These are phyloP conservation scores for Beauveria scarabaeidicola DNA, from an alignment of 2,329 filamentous ascomycete genomes.

Conservation along the genomic window DNA sequence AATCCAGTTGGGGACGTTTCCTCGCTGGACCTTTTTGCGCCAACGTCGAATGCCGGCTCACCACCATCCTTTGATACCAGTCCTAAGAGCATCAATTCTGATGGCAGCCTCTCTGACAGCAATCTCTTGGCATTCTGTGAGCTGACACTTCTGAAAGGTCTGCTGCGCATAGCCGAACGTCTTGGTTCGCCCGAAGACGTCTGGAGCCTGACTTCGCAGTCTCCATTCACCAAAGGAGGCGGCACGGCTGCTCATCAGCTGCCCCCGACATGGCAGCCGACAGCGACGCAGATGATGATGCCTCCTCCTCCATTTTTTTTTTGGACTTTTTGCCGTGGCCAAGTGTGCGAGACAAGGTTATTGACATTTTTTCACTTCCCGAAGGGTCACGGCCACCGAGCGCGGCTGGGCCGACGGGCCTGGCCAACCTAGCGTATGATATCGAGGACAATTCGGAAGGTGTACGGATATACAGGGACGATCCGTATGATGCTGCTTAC, in stretches of 20 bases:
- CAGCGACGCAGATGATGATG: slow-evolving; percentile 36
- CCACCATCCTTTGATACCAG: slow-evolving; percentile 16
- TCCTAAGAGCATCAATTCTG: slow-evolving; percentile 15
- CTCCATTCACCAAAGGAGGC: slow-evolving; percentile 34
- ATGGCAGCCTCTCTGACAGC: slow-evolving; percentile 33
- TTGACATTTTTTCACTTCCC: slow-evolving; percentile 43
- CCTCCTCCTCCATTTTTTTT: slow-evolving; percentile 49
- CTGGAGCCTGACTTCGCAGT: slow-evolving; percentile 38
- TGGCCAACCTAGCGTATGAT: slow-evolving; percentile 47
- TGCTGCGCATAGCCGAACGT: slow-evolving; percentile 38
- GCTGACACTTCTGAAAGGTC: slow-evolving; percentile 38
- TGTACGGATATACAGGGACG: slow-evolving; percentile 38
- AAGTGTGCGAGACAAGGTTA: slow-evolving; percentile 40
- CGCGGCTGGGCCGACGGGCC: slow-evolving; percentile 36
- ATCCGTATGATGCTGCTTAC: slow-evolving; percentile 37
- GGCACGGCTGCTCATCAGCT: slow-evolving; percentile 29
- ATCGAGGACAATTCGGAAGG: slow-evolving; percentile 48
- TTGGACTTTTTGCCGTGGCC: slow-evolving; percentile 53
- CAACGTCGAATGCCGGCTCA: slow-evolving; percentile 2
- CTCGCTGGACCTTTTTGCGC: background rate
- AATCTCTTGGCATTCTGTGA: slow-evolving; percentile 40
- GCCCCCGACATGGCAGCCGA: slow-evolving; percentile 42
- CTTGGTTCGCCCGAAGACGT: slow-evolving; percentile 33
- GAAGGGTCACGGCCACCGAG: slow-evolving; percentile 36
- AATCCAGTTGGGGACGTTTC: background rate